Evolutionary conservation across 305 asterid species (phyloP), one percentile per base, ranked within the genome.

Genomic region (Petunia hybrid): DNA sequence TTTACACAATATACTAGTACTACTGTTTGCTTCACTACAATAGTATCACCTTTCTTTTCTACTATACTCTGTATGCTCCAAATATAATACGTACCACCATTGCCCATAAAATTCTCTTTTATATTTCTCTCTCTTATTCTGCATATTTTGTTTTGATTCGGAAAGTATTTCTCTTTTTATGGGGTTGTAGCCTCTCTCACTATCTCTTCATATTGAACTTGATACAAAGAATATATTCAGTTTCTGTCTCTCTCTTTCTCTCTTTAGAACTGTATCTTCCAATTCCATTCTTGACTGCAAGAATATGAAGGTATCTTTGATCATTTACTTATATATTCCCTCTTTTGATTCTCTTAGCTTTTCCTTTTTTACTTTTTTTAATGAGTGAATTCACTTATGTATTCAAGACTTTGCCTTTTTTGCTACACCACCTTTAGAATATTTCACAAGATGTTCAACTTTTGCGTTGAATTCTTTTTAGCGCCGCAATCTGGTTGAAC

Each of bases 71-170:
- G 68, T 74, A 76, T 42, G 35, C 55, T 45, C 82, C 79, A 77
- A 82, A 69, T 68, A 55, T 66, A 77, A 40, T 6, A 56, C 45
- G 35, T 67, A 53, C n/a, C 73, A 12, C 60, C 79, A 63, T 60
- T 12, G 10, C 66, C 77, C 55, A 31, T 12, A 80, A 14, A 13
- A 42, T 57, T 46, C 14, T 0, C 3, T 43, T 43, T 22, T 22
- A 70, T 6, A 42, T 81, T 82, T 82, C 89, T 84, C 82, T 77
- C 76, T 88, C 85, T 79, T 81, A 64, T 62, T 84, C 87, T 82
- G 85, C 83, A 80, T 14, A 63, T 80, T 78, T 85, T 85, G 85
- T 81, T 86, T 77, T 62, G 85, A 84, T 80, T 83, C 78, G 61
- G 77, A 73, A 48, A 5, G 31, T 0, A 3, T 12, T 45, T 68